These are phyloP conservation scores for Nakazawaea wickerhamii DNA, from an alignment of 805 yeast genomes.

Conservation along the genomic window DNA sequence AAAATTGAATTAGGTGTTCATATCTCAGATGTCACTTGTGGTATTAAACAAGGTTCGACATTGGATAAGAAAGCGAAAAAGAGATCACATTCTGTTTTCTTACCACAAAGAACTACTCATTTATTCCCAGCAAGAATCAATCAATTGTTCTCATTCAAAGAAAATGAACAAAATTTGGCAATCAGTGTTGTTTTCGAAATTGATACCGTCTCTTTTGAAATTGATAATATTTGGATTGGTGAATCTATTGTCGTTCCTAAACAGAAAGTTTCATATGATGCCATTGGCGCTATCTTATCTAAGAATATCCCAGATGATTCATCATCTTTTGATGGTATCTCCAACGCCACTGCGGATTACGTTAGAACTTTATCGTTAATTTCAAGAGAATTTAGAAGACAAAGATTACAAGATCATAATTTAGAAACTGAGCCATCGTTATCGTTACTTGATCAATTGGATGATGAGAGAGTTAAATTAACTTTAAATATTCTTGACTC, in stretches of 20 bases:
- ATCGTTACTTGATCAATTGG: slow-evolving; percentile 71
- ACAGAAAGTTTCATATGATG: slow-evolving; percentile 45
- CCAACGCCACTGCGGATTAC: slow-evolving; percentile 60
- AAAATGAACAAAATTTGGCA: slow-evolving; percentile 56
- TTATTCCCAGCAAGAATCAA: slow-evolving; percentile 65
- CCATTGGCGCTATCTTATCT: slow-evolving; percentile 47
- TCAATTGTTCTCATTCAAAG: slow-evolving; percentile 54
- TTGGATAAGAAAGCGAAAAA: slow-evolving; percentile 87
- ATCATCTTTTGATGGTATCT: slow-evolving; percentile 19
- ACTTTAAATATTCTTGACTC: slow-evolving; percentile 69
- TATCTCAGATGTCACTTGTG: slow-evolving; percentile 72
- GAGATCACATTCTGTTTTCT: slow-evolving; percentile 81
- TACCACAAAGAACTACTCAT: slow-evolving; percentile 69
- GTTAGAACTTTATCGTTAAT: slow-evolving; percentile 58
- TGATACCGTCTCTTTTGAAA: slow-evolving; percentile 64
- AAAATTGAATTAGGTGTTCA: slow-evolving; percentile 83
- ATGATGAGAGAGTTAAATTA: slow-evolving; percentile 75
- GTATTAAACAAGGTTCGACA: slow-evolving; percentile 63
- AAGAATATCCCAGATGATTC: slow-evolving; percentile 14
- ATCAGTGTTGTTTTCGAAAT: slow-evolving; percentile 77
- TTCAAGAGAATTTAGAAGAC: slow-evolving; percentile 65
- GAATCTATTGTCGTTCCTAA: slow-evolving; percentile 67
- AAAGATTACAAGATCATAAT: slow-evolving; percentile 48
- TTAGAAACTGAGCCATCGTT: slow-evolving; percentile 47
- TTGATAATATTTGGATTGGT: slow-evolving; percentile 72